Conservation (phyloP, 352 stramenopile species). For the Phytophthora litchii region DNA sequence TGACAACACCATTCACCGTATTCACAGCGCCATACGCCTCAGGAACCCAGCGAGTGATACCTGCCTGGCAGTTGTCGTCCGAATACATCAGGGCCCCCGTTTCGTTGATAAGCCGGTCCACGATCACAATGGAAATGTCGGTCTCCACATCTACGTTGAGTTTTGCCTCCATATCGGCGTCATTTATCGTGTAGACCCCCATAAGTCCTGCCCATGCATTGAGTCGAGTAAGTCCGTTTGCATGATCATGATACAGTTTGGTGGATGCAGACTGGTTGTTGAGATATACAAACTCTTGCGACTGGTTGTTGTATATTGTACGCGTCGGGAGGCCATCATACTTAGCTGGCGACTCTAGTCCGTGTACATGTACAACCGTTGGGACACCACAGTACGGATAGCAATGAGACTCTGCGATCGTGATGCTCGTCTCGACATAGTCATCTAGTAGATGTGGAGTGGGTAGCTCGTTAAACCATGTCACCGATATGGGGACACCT, state of each 20-base stretch:
- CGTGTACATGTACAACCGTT: slow-evolving; percentile 64
- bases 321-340: slow-evolving; percentile 63
- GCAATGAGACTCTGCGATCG: slow-evolving; percentile 54
- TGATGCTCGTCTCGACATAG: slow-evolving; percentile 50
- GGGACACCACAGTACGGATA: slow-evolving; percentile 75
- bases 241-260: slow-evolving; percentile 80
- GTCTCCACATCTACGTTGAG: slow-evolving; percentile 63
- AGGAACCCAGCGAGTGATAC: slow-evolving; percentile 57
- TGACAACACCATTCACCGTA: slow-evolving; percentile 70
- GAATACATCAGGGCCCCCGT: slow-evolving; percentile 68
- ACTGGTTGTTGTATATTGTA: slow-evolving; percentile 78
- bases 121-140: slow-evolving; percentile 64
- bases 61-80: slow-evolving; percentile 58
- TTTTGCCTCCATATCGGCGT: slow-evolving; percentile 47
- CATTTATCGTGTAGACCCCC: slow-evolving; percentile 65
- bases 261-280: slow-evolving; percentile 76
- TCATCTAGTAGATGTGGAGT: slow-evolving; percentile 54
- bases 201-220: slow-evolving; percentile 71
- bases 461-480: slow-evolving; percentile 62
- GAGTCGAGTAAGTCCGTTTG: slow-evolving; percentile 65
- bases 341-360: slow-evolving; percentile 65
- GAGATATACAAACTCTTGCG: slow-evolving; percentile 51
- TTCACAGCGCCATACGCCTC: slow-evolving; percentile 72
- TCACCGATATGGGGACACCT: slow-evolving; percentile 48
- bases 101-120: slow-evolving; percentile 56